Base-by-base conservation (phyloP, 1,284 basidiomycete species). In the Boletus semigastroideus region DNA sequence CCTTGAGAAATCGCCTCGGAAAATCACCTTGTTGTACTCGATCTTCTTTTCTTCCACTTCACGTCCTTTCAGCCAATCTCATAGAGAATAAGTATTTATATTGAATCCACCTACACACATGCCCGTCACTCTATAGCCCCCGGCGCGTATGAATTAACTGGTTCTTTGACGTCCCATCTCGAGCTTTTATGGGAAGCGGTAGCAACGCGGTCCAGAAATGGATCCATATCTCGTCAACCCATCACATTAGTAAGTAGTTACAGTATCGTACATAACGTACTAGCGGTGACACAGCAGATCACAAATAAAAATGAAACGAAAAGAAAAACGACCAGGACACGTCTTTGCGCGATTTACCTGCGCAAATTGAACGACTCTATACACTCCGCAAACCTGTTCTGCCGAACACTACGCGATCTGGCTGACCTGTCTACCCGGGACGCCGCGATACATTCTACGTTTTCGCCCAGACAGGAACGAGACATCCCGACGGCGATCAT, bases 401-500 rank as follows among this genome's bases (percentile, higher is more conserved):
- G 72, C 72, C 25, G 67, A 62, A 46, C 59, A 68, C 55, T 72
- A 74, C 10, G 71, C 59, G 38, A 54, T 56, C 39, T 28, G 33
- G 37, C 51, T 39, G 33, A 19, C 25, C 10, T 50, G 36, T n/a
- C 49, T 46, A 36, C 20, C 31, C 44, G 16, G 17, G 16, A 14
- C 28, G 3, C 8, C 11, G 31, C n/a, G 14, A 33, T 16, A 11
- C 20, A 19, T 37, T 41, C 19, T 43, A 25, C 51, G 27, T 19
- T 44, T 58, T 42, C 58, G 59, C 27, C 59, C 49, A 2, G 19
- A 31, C 12, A 53, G 62, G 4, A 66, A 71, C 6, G 66, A 65
- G 16, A 71, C 69, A 49, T 22, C 22, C 73, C 74, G 37, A 77
- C 62, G 34, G 77, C 65, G 37, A 78, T 69, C 74, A 77, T 78